Conservation (phyloP, 2,329 filamentous ascomycete species). For the Hypoxylon sp. region DNA sequence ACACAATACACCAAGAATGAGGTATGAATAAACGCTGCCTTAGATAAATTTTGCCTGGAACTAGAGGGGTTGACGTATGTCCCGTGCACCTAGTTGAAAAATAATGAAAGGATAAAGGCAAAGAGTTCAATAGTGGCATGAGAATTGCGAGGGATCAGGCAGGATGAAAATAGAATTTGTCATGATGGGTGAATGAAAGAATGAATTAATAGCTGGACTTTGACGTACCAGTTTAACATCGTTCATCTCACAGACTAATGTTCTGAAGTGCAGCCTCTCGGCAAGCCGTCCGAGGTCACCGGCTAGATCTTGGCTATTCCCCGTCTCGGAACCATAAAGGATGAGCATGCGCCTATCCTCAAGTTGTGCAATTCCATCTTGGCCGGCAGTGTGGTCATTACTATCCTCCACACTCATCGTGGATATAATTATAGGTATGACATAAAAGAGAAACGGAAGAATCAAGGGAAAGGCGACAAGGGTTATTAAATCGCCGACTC, state of each 20-base stretch:
- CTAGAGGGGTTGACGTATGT: slow-evolving; percentile 32
- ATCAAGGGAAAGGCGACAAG: slow-evolving; percentile 17
- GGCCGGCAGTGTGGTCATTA: slow-evolving; percentile 39
- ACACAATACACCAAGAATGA: slow-evolving; percentile 14
- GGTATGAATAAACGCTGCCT: slow-evolving; percentile 6
- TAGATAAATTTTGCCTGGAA: slow-evolving; percentile 21
- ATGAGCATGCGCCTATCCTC: slow-evolving; percentile 71
- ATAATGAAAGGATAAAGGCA: background rate
- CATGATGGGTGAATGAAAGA: slow-evolving; percentile 12
- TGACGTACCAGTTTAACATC: slow-evolving; percentile 78
- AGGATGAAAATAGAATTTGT: slow-evolving; percentile 5
- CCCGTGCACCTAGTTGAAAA: slow-evolving; percentile 32
- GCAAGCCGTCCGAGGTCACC: slow-evolving; percentile 83
- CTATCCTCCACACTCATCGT: slow-evolving; percentile 45
- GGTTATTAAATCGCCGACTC: slow-evolving; percentile 12
- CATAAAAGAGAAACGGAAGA: slow-evolving; percentile 11
- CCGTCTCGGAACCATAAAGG: slow-evolving; percentile 94
- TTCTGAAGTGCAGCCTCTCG: slow-evolving; percentile 84
- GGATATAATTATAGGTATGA: background rate
- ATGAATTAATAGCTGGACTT: slow-evolving; percentile 4
- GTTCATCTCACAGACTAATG: slow-evolving; percentile 83
- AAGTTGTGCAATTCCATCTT: slow-evolving; percentile 47
- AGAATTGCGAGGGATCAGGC: slow-evolving; percentile 8
- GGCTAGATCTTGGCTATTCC: slow-evolving; percentile 92
- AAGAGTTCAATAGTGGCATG: background rate